Evolutionary conservation across 1,284 basidiomycete species (phyloP).

Genomic region (Ustilago sp.): DNA sequence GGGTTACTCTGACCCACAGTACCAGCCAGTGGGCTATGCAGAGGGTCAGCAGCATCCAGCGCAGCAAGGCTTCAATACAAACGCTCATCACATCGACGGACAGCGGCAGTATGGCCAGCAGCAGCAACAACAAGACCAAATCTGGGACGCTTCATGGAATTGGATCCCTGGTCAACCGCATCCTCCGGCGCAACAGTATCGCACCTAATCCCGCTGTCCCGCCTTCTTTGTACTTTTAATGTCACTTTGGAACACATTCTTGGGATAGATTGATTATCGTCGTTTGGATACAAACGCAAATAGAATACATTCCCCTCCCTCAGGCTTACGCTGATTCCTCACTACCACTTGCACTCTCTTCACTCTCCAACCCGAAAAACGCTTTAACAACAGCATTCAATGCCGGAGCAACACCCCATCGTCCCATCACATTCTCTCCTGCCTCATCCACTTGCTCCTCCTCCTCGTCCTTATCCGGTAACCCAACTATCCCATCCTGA

Average conservation of each 20-base stretch:
- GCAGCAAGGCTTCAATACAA: neutral
- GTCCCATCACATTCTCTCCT: conserved; percentile 12
- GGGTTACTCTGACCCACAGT: conserved; percentile 4
- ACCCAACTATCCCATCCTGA: conserved; percentile 17
- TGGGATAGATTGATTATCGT: too few relatives aligned
- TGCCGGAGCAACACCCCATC: conserved; percentile 20
- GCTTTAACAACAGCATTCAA: conserved; percentile 25
- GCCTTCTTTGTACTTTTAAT: neutral
- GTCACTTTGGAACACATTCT: too few relatives aligned
- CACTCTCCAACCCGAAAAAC: conserved; percentile 27
- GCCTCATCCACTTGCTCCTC: conserved; percentile 6
- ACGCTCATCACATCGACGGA: neutral
- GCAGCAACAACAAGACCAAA: conserved; percentile 1
- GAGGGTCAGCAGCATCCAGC: neutral
- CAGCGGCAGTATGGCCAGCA: neutral
- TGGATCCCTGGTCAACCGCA: conserved; percentile 20
- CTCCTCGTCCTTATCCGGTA: conserved; percentile 18
- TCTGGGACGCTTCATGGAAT: conserved; percentile 31
- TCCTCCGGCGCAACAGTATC: conserved; percentile 18
- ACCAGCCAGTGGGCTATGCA: conserved; percentile 1
- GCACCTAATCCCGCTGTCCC: neutral
- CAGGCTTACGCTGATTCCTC: neutral
- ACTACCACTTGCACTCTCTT: neutral
- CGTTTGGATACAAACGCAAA: too few relatives aligned
- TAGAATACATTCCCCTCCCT: neutral